Base-by-base conservation (phyloP, 305 asterid species). In the Caryopteris hybrid region DNA sequence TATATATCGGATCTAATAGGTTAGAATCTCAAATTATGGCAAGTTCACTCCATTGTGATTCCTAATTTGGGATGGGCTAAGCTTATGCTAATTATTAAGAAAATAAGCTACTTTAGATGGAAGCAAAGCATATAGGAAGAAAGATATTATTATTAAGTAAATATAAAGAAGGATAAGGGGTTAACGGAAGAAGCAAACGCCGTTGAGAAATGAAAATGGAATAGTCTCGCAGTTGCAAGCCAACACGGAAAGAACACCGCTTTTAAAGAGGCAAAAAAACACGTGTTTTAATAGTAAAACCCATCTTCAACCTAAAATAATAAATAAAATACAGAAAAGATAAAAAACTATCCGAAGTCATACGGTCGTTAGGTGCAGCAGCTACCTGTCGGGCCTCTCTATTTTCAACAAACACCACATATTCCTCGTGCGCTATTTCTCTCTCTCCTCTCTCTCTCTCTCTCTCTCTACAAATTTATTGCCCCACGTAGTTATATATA, bases 401-500 rank as follows among this genome's bases (percentile, higher is more conserved):
- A 7, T 53, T 61, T 45, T 57, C 16, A 38, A 14, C 53, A 53
- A 66, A 56, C 72, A 9, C 61, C 85, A 83, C 81, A 80, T 54
- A 76, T 80, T 73, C 85, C 88, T 78, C 88, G 88, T 83, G 88
- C 83, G 66, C 23, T 41, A 68, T 68, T n/a, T 39, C 17, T 64
- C 17, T 36, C 22, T 41, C 53, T 9, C 20, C 51, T 60, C 10
- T 39, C 50, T 66, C 45, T 38, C 43, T 39, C 43, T 51, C n/a
- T n/a, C n/a, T n/a, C n/a, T n/a, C n/a, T n/a, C n/a, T n/a, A n/a
- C n/a, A n/a, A n/a, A n/a, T n/a, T 22, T 7, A 7, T 11, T 1
- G 9, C 4, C 5, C 36, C 0, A 8, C 45, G 10, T 11, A 10
- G 21, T 17, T 64, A 56, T 66, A 75, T 74, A 72, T 74, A 71